These are phyloP conservation scores for Barnettozyma botsteinii DNA, from an alignment of 805 yeast species.

Conservation along the genomic window DNA sequence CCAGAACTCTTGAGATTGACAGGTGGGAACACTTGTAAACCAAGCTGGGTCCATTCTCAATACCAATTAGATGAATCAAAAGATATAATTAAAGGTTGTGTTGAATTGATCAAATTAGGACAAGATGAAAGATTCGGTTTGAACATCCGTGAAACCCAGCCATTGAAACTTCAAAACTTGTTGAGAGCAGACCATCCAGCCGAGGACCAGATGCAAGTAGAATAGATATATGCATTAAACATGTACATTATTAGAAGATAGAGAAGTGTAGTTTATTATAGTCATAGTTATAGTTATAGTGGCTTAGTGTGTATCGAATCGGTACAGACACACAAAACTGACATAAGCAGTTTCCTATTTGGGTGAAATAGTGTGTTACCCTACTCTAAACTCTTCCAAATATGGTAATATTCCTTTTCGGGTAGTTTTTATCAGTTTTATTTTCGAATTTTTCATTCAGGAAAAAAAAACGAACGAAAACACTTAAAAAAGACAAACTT, in stretches of 20 bases:
- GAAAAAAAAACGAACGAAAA: neutral
- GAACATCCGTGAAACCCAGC: conserved; percentile 55
- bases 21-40: conserved; percentile 70
- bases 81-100: conserved; percentile 37
- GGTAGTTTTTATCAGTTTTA: too few relatives aligned
- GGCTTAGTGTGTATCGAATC: too few relatives aligned
- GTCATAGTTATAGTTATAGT: too few relatives aligned
- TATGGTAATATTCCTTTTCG: neutral
- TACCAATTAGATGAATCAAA: conserved; percentile 52
- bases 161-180: conserved; percentile 34
- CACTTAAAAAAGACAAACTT: conserved; percentile 1
- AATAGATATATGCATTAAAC: too few relatives aligned
- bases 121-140: conserved; percentile 70
- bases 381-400: neutral
- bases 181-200: too few relatives aligned
- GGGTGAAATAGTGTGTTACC: conserved; percentile 2
- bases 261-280: too few relatives aligned
- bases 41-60: conserved; percentile 85
- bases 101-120: conserved; percentile 50
- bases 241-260: too few relatives aligned
- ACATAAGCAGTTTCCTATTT: too few relatives aligned
- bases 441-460: neutral
- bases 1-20: conserved; percentile 69
- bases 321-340: too few relatives aligned
- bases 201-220: conserved; percentile 7